Conservation (phyloP, 371 early-diverging fungal species). For the Dichotomocladium elegans region DNA sequence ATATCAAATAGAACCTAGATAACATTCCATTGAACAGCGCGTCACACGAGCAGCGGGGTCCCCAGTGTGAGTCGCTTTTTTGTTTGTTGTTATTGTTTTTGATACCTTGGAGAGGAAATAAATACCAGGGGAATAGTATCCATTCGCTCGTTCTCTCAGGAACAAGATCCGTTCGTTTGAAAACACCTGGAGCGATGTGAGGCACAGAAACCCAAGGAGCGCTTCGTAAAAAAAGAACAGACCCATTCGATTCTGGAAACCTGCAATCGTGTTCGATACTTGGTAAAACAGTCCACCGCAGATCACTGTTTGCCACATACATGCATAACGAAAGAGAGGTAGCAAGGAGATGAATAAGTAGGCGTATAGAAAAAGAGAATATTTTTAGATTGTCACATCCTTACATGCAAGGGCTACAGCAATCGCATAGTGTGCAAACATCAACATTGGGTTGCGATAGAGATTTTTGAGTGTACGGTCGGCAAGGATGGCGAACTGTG, state of each 20-base stretch:
- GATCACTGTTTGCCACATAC: constrained; percentile 42
- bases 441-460: constrained; percentile 82
- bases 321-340: too few species aligned
- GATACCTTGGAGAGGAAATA: constrained; percentile 74
- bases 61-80: not conserved
- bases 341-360: not conserved
- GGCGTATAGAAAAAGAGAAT: too few species aligned
- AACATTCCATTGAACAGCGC: not conserved
- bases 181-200: constrained; percentile 75
- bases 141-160: constrained; percentile 83
- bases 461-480: constrained; percentile 84
- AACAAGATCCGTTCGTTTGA: constrained; percentile 73
- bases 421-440: constrained; percentile 80
- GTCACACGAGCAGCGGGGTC: not conserved
- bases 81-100: constrained; percentile 1
- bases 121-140: constrained; percentile 76
- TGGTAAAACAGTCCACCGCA: constrained; percentile 84
- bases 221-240: constrained; percentile 82
- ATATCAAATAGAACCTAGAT: constrained; percentile 72
- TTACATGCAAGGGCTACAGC: constrained; percentile 67
- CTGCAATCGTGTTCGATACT: constrained; percentile 78
- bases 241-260: constrained; percentile 90
- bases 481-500: constrained; percentile 80
- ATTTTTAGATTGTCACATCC: not conserved
- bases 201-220: constrained; percentile 76